phyloP scores from a whole-genome alignment of 2,329 filamentous ascomycete genomes.

The Aphanocladium album region DNA sequence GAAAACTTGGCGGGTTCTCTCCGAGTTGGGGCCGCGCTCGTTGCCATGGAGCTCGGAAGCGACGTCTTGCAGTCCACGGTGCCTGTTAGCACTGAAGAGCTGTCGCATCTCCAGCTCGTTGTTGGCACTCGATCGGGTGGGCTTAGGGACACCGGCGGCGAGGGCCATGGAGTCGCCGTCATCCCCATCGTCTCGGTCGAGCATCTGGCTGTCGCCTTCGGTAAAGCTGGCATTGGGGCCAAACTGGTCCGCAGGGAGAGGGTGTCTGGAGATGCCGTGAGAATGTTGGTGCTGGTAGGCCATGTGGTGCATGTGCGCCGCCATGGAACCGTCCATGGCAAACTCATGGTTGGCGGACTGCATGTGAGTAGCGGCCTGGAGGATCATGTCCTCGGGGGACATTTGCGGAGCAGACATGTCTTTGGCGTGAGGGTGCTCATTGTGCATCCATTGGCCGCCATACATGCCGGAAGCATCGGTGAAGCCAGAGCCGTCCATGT shows the following conservation, averaged over 20 bases:
- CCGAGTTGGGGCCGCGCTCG: slow-evolving; percentile 73
- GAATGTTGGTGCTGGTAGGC: slow-evolving; percentile 37
- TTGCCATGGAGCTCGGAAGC: slow-evolving; percentile 72
- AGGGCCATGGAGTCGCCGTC: slow-evolving; percentile 50
- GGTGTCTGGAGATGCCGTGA: slow-evolving; percentile 39
- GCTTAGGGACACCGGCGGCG: slow-evolving; percentile 44
- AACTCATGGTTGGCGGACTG: slow-evolving; percentile 48
- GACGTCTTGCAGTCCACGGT: slow-evolving; percentile 64
- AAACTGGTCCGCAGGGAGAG: slow-evolving; percentile 51
- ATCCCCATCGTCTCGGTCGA: slow-evolving; percentile 55
- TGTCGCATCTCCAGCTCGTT: slow-evolving; percentile 78
- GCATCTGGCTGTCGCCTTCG: slow-evolving; percentile 54
- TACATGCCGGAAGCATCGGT: slow-evolving; percentile 41
- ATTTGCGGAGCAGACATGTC: slow-evolving; percentile 43
- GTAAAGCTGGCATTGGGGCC: slow-evolving; percentile 49
- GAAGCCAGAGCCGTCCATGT: slow-evolving; percentile 44
- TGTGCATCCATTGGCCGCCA: slow-evolving; percentile 45
- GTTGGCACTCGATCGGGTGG: slow-evolving; percentile 65
- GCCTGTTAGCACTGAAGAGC: slow-evolving; percentile 64
- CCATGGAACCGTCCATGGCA: slow-evolving; percentile 43
- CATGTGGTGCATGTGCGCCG: slow-evolving; percentile 39
- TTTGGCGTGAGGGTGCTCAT: slow-evolving; percentile 38
- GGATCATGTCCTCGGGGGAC: slow-evolving; percentile 54
- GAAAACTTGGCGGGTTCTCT: slow-evolving; percentile 79
- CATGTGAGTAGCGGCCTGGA: slow-evolving; percentile 53